Percentiles rank a stretch among this genome's conserved stretches.
These are phyloP conservation scores for Crocinoboletus sp. DNA, from an alignment of 1,284 basidiomycete genomes.

Conservation along the genomic window DNA sequence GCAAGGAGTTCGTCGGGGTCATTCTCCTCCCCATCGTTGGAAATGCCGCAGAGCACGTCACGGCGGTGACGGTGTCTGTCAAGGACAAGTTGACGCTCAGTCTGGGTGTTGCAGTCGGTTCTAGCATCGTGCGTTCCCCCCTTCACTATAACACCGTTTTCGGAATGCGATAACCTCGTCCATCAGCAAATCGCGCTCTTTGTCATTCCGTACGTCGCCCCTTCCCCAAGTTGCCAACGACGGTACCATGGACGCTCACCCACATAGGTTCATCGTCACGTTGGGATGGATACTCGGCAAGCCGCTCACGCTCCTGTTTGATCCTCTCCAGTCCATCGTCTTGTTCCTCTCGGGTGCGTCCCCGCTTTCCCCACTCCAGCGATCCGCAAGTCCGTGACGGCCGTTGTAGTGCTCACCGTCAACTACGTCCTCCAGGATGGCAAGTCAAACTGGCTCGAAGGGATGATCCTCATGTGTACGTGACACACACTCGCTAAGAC, in stretches of 20 bases:
- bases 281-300: conserved; percentile 68
- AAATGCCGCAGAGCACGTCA: conserved; percentile 73
- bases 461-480: conserved; percentile 66
- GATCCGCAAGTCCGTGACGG: not conserved
- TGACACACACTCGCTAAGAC: too few relatives aligned
- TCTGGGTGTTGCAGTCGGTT: conserved; percentile 85
- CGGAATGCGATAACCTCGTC: conserved; percentile 6
- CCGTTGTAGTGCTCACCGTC: conserved; percentile 58
- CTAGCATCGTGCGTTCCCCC: conserved; percentile 69
- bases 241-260: conserved; percentile 51
- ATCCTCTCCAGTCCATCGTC: conserved; percentile 74
- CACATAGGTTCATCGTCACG: conserved; percentile 51
- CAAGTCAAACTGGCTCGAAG: conserved; percentile 80
- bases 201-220: conserved; percentile 66
- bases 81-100: conserved; percentile 73
- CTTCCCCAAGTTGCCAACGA: conserved; percentile 44
- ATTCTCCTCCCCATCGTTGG: conserved; percentile 86
- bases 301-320: conserved; percentile 73
- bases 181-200: conserved; percentile 86
- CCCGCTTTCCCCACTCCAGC: too few relatives aligned
- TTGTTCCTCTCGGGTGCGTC: conserved; percentile 43
- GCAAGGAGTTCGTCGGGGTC: conserved; percentile 78
- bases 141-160: conserved; percentile 1
- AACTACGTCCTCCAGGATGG: conserved; percentile 80
- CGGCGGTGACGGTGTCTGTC: conserved; percentile 79